Evolutionary conservation across 371 early-diverging fungal species (phyloP), one percentile per base, ranked within the genome.

Genomic region (Saksenaea oblongispora): DNA sequence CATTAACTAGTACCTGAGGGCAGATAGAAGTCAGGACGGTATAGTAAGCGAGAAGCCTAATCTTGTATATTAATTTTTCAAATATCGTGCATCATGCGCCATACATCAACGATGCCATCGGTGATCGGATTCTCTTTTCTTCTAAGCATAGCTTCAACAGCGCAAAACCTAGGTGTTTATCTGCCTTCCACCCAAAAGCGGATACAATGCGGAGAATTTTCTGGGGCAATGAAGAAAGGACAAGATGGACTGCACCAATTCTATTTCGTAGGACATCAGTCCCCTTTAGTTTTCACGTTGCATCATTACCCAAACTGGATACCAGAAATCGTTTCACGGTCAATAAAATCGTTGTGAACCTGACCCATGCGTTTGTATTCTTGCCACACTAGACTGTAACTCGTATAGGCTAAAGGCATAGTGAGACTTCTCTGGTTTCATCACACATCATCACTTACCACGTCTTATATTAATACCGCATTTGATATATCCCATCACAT

Each of bases 181-280:
- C 85, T 1, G 86, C 87, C 54, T 79, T 80, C 82, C 84, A 86
- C 14, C 87, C 87, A 60, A 89, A 84, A 1, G 85, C 84, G n/a
- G 81, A 76, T 15, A 89, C 83, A 17, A 89, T 71, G 5, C 82
- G 82, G 22, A 87, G 74, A 27, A 87, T 75, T 65, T 89, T 89
- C 67, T 83, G 74, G 0, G 89, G 87, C 51, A 89, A 66, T 0
- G 82, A 77, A 0, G 87, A 84, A 34, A 89, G 65, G 0, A 88
- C 83, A 11, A 87, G 73, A 65, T 89, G 81, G 47, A 85, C 84
- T 28, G 89, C 80, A 64, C 89, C 89, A 59, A 87, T 79, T 34
- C 89, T 88, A 71, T 51, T 28, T 1, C 56, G 3, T 28, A 27
- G 24, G 28, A 2, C 22, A 17, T 47, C 51, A 47, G 51, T 10